Conservation (phyloP, 1,139 yeast genomes). For the Hyphopichia pseudoburtonii region DNA sequence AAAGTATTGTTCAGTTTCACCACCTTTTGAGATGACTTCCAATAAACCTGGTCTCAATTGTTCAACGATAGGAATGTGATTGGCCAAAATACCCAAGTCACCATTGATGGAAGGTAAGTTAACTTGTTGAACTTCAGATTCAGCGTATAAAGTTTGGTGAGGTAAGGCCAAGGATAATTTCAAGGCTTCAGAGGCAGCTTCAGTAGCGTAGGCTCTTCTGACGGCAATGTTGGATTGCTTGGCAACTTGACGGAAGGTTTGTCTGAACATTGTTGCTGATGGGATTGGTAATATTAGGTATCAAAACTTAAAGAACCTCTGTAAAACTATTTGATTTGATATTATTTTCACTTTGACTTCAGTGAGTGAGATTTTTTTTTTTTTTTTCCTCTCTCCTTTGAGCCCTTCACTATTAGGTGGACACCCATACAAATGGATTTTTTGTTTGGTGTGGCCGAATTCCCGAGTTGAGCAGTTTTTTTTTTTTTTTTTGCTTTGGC, state of each 20-base stretch:
- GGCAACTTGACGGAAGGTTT: conserved; percentile 63
- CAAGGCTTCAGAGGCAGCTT: conserved; percentile 75
- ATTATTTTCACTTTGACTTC: not conserved
- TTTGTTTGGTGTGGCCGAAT: too few relatives aligned
- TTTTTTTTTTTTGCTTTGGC: too few relatives aligned
- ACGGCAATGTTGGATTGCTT: conserved; percentile 62
- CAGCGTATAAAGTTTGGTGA: conserved; percentile 62
- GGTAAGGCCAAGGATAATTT: conserved; percentile 91
- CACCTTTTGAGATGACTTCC: conserved; percentile 81
- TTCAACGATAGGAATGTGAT: conserved; percentile 97
- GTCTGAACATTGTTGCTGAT: conserved; percentile 59
- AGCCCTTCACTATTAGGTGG: not conserved
- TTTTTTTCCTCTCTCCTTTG: not conserved
- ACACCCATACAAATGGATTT: not conserved
- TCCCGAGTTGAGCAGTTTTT: too few relatives aligned
- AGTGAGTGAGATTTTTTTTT: not conserved
- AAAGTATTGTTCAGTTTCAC: conserved; percentile 75
- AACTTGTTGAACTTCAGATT: conserved; percentile 73
- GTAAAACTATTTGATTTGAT: not conserved
- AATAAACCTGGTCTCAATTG: conserved; percentile 96
- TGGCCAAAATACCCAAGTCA: conserved; percentile 95
- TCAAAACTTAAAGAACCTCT: not conserved
- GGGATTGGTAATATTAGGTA: not conserved
- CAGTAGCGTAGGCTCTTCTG: conserved; percentile 89
- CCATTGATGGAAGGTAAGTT: conserved; percentile 96